These are phyloP conservation scores for Cadophora sp. DNA, from an alignment of 2,329 filamentous ascomycete species.

Conservation along the genomic window DNA sequence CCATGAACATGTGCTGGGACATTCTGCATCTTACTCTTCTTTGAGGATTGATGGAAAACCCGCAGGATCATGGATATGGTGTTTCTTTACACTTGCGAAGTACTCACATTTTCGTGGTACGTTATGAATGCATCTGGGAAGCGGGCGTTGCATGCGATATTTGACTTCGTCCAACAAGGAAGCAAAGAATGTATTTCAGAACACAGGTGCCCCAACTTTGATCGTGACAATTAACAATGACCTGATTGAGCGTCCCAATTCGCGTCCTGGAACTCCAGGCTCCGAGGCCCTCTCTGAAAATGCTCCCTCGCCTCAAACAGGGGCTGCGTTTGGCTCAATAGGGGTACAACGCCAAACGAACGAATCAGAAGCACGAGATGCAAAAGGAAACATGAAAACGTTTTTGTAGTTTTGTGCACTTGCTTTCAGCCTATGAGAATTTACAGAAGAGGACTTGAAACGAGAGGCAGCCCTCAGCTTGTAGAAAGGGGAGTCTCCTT, in stretches of 20 bases:
- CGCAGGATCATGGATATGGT: background rate
- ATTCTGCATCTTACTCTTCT: background rate
- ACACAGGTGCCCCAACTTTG: background rate
- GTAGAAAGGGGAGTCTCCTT: background rate
- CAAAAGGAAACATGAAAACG: background rate
- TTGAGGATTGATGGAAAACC: background rate
- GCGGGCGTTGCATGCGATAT: background rate
- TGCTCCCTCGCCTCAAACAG: background rate
- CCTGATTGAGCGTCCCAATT: background rate
- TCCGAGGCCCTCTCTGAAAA: background rate
- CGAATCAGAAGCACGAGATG: conserved; percentile 1
- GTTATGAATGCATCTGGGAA: background rate
- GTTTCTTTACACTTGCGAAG: background rate
- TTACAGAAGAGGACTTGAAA: background rate
- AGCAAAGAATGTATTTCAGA: background rate
- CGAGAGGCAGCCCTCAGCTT: background rate
- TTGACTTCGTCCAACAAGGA: background rate
- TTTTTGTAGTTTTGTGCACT: conserved; percentile 10
- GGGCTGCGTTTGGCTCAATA: conserved; percentile 9
- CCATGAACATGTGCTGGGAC: background rate
- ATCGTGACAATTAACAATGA: background rate
- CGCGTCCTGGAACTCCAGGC: background rate
- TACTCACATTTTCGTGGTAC: background rate
- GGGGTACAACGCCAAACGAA: conserved; percentile 6
- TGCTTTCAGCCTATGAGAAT: background rate